phyloP scores from a whole-genome alignment of 2,329 filamentous ascomycete genomes.

The Paracorniculantispora psalliotae region DNA sequence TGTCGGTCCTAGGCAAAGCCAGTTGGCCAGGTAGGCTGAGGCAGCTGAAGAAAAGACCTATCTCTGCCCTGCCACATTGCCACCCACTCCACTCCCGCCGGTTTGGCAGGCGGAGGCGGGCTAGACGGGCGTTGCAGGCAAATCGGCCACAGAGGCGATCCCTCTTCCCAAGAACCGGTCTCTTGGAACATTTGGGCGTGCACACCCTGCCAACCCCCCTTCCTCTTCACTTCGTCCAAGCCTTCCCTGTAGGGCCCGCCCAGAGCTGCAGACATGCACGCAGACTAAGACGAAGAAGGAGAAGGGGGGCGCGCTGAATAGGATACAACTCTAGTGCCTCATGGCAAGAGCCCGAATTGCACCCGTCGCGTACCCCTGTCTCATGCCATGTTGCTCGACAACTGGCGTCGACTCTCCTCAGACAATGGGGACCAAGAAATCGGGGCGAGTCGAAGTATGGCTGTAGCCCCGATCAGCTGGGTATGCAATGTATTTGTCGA shows the following conservation, averaged over 20 bases:
- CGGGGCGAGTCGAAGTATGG: neutral
- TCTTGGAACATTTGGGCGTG: neutral
- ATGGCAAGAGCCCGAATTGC: no score
- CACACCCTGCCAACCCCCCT: neutral
- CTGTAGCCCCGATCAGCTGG: neutral
- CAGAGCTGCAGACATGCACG: neutral
- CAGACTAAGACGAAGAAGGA: neutral
- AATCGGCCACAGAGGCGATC: conserved; percentile 6
- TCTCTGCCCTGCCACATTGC: no score
- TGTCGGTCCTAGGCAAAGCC: neutral
- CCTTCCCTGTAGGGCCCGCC: neutral
- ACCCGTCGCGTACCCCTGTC: neutral
- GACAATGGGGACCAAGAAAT: neutral
- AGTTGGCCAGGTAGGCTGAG: neutral
- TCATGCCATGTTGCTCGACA: neutral
- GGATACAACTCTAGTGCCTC: no score
- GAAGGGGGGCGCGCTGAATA: no score
- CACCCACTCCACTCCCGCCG: no score
- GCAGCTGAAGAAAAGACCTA: conserved; percentile 1
- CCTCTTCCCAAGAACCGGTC: conserved; percentile 7
- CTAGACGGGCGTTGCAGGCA: neutral
- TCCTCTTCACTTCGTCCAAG: no score
- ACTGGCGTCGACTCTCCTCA: neutral
- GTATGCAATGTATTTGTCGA: neutral
- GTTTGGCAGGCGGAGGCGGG: no score